Base-by-base conservation (phyloP, 2,329 filamentous ascomycete genomes). In the Fusarium cicatricum region DNA sequence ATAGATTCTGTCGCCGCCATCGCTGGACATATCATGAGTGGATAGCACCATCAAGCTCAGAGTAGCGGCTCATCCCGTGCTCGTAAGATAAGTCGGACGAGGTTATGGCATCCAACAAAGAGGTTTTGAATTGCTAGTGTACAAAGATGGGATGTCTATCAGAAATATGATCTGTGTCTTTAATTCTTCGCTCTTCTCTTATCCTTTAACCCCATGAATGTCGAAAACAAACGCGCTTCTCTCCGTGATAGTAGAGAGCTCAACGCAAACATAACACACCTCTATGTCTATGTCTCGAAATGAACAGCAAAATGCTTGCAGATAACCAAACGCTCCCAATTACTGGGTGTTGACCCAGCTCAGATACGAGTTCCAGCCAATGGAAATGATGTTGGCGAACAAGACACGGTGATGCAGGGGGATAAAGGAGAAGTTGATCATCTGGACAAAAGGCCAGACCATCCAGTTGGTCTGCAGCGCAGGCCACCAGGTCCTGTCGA, bases 361-460 rank as follows among this genome's bases (percentile, higher is more conserved):
- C 65, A 88, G 72, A 69, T 87, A 88, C 60, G 81, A 85, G 74
- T 88, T 88, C 85, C 85, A 88, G 58, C 84, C 85, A 62, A 85
- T 82, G 48, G 80, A 90, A 48, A 97, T 82, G 44, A 96, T 74
- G 70, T 97, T 97, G 67, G 96, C 93, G 58, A 96, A 88, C 67
- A 97, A 78, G 36, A 97, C 85, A 55, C 92, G 84, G 76, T 94
- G 87, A 71, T 96, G 85, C 60, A 96, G 80, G 42, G 93, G 93
- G 60, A 97, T 85, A 62, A 95, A 84, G 70, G 90, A 89, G 78
- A 97, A 97, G 80, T 97, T 97, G 70, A 89, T 82, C 48, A 89
- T 80, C 79, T 97, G 93, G 51, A 96, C 91, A 60, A 82, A 80
- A 4, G 93, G 93, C 93, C 93, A 97, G 51, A 97, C 76, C 79